phyloP scores from a whole-genome alignment of 208 protist species.

The Acanthamoeba lenticulata region DNA sequence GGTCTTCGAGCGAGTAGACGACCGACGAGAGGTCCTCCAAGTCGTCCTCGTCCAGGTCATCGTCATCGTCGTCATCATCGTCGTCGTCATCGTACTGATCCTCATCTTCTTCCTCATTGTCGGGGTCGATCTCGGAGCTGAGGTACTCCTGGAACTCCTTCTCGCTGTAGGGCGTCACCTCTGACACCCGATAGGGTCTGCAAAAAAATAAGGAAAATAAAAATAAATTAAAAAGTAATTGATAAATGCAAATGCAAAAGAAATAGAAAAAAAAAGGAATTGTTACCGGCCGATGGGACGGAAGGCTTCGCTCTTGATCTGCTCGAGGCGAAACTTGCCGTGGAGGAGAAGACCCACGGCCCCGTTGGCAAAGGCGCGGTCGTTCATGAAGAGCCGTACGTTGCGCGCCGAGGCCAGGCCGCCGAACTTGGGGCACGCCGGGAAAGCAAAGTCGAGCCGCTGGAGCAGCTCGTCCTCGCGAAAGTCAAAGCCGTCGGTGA shows the following conservation, averaged over 20 bases:
- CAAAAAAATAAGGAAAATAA: background rate
- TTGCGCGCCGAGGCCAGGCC: background rate
- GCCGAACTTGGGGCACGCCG: background rate
- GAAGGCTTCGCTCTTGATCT: conserved; percentile 5
- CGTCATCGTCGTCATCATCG: background rate
- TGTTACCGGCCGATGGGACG: background rate
- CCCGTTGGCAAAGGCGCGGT: background rate
- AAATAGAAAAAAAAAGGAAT: background rate
- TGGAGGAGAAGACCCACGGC: background rate
- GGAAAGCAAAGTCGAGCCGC: conserved; percentile 32
- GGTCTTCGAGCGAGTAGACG: background rate
- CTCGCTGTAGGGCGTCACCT: background rate
- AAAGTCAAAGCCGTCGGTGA: conserved; percentile 17
- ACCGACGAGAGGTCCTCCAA: background rate
- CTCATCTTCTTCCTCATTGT: background rate
- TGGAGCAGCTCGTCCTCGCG: conserved; percentile 24
- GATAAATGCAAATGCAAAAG: background rate
- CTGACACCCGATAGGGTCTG: background rate
- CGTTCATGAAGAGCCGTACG: background rate
- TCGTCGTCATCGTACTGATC: background rate
- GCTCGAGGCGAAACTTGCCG: conserved; percentile 2
- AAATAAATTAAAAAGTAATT: background rate
- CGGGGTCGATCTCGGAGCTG: background rate
- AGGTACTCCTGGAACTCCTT: background rate
- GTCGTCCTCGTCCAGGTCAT: background rate